Evolutionary conservation across 2,329 filamentous ascomycete genomes (phyloP).

Genomic region (Cladosporium sp.): DNA sequence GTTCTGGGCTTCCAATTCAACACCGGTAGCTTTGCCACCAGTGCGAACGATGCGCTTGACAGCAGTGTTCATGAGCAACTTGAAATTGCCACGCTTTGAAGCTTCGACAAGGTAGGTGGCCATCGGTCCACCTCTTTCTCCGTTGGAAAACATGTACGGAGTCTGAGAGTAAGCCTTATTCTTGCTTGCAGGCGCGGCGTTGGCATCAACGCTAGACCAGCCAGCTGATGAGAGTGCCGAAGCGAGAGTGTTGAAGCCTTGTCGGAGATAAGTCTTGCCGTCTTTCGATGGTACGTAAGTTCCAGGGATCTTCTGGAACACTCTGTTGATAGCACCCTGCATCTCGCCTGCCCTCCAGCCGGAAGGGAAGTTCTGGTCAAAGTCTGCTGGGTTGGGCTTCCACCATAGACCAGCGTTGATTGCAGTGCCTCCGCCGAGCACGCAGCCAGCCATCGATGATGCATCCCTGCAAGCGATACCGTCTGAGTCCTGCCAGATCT

Average conservation of each 20-base stretch:
- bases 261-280: conserved; percentile 61
- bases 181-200: conserved; percentile 61
- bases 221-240: conserved; percentile 59
- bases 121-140: conserved; percentile 68
- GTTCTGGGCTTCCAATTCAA: conserved; percentile 62
- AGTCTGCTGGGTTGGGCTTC: conserved; percentile 65
- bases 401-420: conserved; percentile 71
- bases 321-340: conserved; percentile 57
- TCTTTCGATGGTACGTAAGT: conserved; percentile 67
- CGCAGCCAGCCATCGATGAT: conserved; percentile 70
- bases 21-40: conserved; percentile 62
- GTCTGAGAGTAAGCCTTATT: conserved; percentile 65
- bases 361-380: conserved; percentile 69
- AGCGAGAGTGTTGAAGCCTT: conserved; percentile 63
- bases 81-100: conserved; percentile 62
- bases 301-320: conserved; percentile 69
- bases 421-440: conserved; percentile 67
- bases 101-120: conserved; percentile 69
- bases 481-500: conserved; percentile 65
- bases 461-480: conserved; percentile 68
- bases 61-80: conserved; percentile 64
- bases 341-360: conserved; percentile 72
- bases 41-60: conserved; percentile 65
- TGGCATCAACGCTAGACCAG: conserved; percentile 64
- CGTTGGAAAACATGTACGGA: conserved; percentile 66